A percentile compares a stretch with the other conserved stretches of the same genome.
phyloP scores from a whole-genome alignment of 768 basidiomycete species.

The Myochromella boudieri region DNA sequence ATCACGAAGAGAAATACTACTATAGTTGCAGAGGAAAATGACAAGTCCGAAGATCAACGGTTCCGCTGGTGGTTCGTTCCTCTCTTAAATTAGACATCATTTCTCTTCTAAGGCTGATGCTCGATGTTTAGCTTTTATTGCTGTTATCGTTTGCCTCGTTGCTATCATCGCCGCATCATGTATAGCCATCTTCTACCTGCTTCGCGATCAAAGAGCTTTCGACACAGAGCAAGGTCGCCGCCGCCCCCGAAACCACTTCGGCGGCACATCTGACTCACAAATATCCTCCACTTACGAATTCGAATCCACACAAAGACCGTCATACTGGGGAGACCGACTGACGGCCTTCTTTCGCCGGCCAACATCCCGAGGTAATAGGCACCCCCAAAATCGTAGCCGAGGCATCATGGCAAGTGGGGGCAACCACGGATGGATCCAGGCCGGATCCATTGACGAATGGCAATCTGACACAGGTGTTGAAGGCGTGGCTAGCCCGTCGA shows the following conservation, averaged over 20 bases:
- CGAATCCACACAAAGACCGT: conserved; percentile 1
- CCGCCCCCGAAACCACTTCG: conserved; percentile 20
- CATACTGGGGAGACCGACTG: conserved; percentile 6
- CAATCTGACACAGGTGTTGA: conserved; percentile 28
- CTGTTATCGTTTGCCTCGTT: conserved; percentile 53
- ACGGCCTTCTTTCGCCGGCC: conserved; percentile 4
- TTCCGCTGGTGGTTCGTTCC: conserved; percentile 46
- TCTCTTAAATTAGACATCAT: neutral
- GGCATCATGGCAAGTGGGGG: conserved; percentile 20
- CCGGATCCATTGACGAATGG: conserved; percentile 51
- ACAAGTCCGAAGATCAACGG: conserved; percentile 52
- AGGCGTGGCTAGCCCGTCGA: neutral
- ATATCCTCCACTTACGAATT: conserved; percentile 12
- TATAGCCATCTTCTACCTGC: conserved; percentile 54
- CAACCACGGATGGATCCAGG: conserved; percentile 50
- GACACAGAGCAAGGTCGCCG: conserved; percentile 35
- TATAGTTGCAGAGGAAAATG: no score
- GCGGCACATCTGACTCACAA: conserved; percentile 5
- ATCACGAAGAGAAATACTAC: no score
- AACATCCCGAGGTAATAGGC: neutral
- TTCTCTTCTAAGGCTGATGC: neutral
- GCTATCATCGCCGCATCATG: conserved; percentile 54
- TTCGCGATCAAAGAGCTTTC: conserved; percentile 47
- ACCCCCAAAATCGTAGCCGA: conserved; percentile 4
- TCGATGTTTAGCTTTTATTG: conserved; percentile 52